Percentiles rank a stretch among this genome's conserved stretches.
phyloP scores from a whole-genome alignment of 768 basidiomycete species.

The Podaxis pistillaris region DNA sequence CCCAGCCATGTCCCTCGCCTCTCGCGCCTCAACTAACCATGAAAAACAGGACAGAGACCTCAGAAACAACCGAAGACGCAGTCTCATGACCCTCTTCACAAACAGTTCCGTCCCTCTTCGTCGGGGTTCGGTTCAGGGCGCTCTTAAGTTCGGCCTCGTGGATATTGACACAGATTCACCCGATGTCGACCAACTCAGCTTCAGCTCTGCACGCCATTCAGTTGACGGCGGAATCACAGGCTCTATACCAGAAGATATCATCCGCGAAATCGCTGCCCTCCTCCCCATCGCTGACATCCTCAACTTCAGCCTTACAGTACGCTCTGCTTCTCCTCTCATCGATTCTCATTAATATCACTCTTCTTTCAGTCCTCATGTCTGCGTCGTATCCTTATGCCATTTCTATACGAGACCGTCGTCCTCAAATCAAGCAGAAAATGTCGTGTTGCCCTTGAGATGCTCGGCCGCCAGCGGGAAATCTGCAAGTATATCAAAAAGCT shows the following conservation, averaged over 20 bases:
- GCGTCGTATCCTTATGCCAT: conserved; percentile 33
- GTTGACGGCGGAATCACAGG: conserved; percentile 17
- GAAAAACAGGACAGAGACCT: neutral
- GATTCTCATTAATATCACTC: conserved; percentile 9
- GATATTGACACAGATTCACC: conserved; percentile 11
- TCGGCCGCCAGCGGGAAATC: conserved; percentile 32
- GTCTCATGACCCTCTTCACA: conserved; percentile 32
- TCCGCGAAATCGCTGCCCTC: conserved; percentile 36
- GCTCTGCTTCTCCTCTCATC: conserved; percentile 18
- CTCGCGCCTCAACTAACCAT: neutral
- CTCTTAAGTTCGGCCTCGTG: conserved; percentile 19
- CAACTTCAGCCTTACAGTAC: conserved; percentile 39
- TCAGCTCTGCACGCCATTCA: neutral
- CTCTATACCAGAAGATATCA: conserved; percentile 37
- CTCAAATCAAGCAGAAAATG: conserved; percentile 44
- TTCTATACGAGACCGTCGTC: conserved; percentile 42
- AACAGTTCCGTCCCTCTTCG: conserved; percentile 29
- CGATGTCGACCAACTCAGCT: neutral
- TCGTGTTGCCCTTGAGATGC: conserved; percentile 33
- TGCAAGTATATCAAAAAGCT: conserved; percentile 40
- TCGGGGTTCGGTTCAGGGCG: conserved; percentile 25
- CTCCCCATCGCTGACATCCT: conserved; percentile 38
- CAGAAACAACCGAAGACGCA: conserved; percentile 24
- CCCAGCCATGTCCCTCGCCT: conserved; percentile 2
- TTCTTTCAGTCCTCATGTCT: conserved; percentile 28